Base-by-base conservation (phyloP, 352 stramenopile genomes). In the Halophytophthora batemanensis region DNA sequence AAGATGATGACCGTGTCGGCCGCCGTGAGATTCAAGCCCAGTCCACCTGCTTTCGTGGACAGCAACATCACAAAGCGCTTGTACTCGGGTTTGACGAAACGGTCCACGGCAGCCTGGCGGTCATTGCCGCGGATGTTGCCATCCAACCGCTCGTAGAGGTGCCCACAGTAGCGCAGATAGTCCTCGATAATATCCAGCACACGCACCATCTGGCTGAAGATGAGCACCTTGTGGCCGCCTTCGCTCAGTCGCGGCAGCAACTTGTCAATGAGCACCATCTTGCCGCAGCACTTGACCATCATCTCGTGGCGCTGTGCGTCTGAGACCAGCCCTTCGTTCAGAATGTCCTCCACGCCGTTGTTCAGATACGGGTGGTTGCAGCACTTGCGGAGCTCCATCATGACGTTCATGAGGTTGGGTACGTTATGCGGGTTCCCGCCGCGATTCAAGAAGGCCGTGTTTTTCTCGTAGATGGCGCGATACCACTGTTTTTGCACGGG, bases 171-270 rank as follows among this genome's bases (percentile, higher is more conserved):
- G 23, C 87, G 71, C 23, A 99, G 68, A 71, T 99, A 99, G 61
- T 99, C 97, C 61, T 99, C 96, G 18, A 99, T 94, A 29, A 99
- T 97, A 67, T 99, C 96, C 42, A 99, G 74, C 66, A 99, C 98
- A 33, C 96, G 96, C 40, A 98, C 97, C 84, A 97, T 96, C 74
- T 99, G 98, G 45, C 90, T 98, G 67, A 99, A 99, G 18, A 99
- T 93, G 13, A 99, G 80, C 23, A 99, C 93, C 33, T 98, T 95
- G 66, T 99, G 97, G 2, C 96, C 96, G 47, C 98, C 95, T 44
- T 92, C 82, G 59, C 98, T 98, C 19, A 99, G 71, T 11, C 95
- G 88, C 13, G 96, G 96, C 12, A 99, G 72, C 12, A 99, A 71
- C 66, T 99, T 99, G 72, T 99, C 97, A 19, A 99, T 82, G 21